A percentile compares a stretch with the other conserved stretches of the same genome.
Evolutionary conservation across 2,329 filamentous ascomycete species (phyloP).

Genomic region (Aureobasidium pullulans): DNA sequence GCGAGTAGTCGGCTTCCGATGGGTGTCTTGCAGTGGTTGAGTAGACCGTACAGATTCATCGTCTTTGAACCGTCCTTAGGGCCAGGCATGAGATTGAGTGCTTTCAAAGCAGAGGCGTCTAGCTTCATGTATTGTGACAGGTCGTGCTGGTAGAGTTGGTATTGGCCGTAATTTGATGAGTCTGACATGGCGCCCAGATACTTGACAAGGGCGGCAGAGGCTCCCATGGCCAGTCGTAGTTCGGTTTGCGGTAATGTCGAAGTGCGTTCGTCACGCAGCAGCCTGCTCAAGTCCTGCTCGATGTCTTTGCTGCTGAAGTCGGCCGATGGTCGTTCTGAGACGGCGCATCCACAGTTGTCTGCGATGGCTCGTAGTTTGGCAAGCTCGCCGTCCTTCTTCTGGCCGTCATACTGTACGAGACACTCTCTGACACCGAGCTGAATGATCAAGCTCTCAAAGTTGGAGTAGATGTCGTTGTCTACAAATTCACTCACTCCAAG

Average conservation of each 20-base stretch:
- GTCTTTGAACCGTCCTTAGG: conserved; percentile 90
- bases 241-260: conserved; percentile 81
- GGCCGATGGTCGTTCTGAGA: conserved; percentile 66
- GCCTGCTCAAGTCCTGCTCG: conserved; percentile 81
- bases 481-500: conserved; percentile 95
- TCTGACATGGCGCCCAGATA: conserved; percentile 89
- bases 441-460: conserved; percentile 92
- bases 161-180: conserved; percentile 91
- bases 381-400: conserved; percentile 80
- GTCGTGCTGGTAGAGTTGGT: conserved; percentile 94
- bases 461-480: conserved; percentile 98
- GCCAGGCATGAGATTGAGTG: conserved; percentile 94
- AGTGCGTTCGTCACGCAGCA: conserved; percentile 80
- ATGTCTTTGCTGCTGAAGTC: conserved; percentile 90
- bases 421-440: conserved; percentile 95
- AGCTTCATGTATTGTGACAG: conserved; percentile 97
- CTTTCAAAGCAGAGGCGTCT: conserved; percentile 87
- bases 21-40: conserved; percentile 97
- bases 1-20: conserved; percentile 82
- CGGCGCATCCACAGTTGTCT: conserved; percentile 82
- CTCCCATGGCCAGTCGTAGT: conserved; percentile 90
- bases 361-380: conserved; percentile 82
- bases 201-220: conserved; percentile 86
- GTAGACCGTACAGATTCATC: conserved; percentile 89
- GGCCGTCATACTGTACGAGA: conserved; percentile 69